phyloP scores from a whole-genome alignment of 2,329 filamentous ascomycete species.

The Alternaria tenuissima region DNA sequence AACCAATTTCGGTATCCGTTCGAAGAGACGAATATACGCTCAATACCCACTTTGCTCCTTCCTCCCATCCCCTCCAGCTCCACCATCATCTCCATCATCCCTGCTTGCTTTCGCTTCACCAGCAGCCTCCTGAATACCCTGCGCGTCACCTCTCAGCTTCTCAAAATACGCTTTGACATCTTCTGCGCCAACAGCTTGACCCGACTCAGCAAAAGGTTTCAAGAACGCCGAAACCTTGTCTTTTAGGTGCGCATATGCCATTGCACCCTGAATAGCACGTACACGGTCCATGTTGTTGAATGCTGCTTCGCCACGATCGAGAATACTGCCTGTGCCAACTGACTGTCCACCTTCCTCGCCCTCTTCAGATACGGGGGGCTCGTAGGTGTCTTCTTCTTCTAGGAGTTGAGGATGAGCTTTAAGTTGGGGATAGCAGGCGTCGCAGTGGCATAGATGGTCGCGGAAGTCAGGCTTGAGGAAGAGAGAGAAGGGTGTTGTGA shows the following conservation, averaged over 20 bases:
- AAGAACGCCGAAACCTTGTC: slow-evolving; percentile 96
- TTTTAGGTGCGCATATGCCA: slow-evolving; percentile 97
- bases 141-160: slow-evolving; percentile 86
- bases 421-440: slow-evolving; percentile 78
- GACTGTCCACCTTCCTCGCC: slow-evolving; percentile 64
- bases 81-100: slow-evolving; percentile 33
- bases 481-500: slow-evolving; percentile 73
- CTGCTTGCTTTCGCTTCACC: slow-evolving; percentile 40
- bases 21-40: background rate
- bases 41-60: slow-evolving; percentile 54
- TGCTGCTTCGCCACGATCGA: slow-evolving; percentile 91
- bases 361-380: slow-evolving; percentile 78
- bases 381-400: slow-evolving; percentile 93
- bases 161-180: slow-evolving; percentile 98
- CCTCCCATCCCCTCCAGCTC: slow-evolving; percentile 38
- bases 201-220: slow-evolving; percentile 91
- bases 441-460: slow-evolving; percentile 81
- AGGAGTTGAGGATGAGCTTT: slow-evolving; percentile 79
- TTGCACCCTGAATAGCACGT: slow-evolving; percentile 89
- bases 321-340: slow-evolving; percentile 79
- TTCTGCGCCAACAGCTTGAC: slow-evolving; percentile 86
- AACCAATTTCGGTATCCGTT: background rate
- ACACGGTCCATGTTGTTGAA: slow-evolving; percentile 93
- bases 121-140: slow-evolving; percentile 64
- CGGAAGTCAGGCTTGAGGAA: slow-evolving; percentile 85